A percentile compares a stretch with the other conserved stretches of the same genome.
These are phyloP conservation scores for Anthracocystis walkeri DNA, from an alignment of 1,284 basidiomycete genomes.

Conservation along the genomic window DNA sequence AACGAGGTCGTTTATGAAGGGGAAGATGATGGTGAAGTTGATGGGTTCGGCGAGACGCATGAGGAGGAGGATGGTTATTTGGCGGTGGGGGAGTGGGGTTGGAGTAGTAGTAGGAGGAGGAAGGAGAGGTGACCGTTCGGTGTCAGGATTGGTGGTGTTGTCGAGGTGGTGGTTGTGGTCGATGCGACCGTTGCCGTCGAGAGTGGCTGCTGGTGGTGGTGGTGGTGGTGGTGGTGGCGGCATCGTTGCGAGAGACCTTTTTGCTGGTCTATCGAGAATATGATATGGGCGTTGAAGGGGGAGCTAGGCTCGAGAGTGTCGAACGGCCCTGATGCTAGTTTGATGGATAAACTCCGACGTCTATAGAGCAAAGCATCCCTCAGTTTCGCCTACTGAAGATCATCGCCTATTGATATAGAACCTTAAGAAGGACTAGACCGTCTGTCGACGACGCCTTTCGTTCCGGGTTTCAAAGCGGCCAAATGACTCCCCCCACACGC, in stretches of 20 bases:
- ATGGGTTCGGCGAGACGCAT: conserved; percentile 73
- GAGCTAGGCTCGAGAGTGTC: too few species aligned
- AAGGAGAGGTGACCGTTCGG: conserved; percentile 18
- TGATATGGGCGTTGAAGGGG: too few species aligned
- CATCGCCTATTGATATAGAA: too few species aligned
- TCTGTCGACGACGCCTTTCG: too few species aligned
- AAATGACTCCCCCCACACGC: background rate
- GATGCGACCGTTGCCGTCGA: background rate
- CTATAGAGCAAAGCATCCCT: too few species aligned
- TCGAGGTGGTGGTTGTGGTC: background rate
- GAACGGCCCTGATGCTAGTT: too few species aligned
- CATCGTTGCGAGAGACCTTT: too few species aligned
- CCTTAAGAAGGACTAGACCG: too few species aligned
- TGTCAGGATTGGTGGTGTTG: background rate
- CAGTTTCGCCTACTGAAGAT: too few species aligned
- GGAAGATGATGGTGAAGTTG: conserved; percentile 79
- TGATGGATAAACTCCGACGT: too few species aligned
- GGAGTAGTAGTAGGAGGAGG: too few species aligned
- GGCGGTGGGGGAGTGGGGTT: conserved; percentile 73
- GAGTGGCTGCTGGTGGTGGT: background rate
- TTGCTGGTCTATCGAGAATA: too few species aligned
- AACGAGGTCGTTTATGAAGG: conserved; percentile 76
- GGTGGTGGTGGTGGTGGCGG: background rate
- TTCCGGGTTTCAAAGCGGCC: background rate
- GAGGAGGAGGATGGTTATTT: conserved; percentile 71